A percentile compares a stretch with the other conserved stretches of the same genome.
These are phyloP conservation scores for Paraurostyla sp. DNA, from an alignment of 73 alveolate species.

Conservation along the genomic window DNA sequence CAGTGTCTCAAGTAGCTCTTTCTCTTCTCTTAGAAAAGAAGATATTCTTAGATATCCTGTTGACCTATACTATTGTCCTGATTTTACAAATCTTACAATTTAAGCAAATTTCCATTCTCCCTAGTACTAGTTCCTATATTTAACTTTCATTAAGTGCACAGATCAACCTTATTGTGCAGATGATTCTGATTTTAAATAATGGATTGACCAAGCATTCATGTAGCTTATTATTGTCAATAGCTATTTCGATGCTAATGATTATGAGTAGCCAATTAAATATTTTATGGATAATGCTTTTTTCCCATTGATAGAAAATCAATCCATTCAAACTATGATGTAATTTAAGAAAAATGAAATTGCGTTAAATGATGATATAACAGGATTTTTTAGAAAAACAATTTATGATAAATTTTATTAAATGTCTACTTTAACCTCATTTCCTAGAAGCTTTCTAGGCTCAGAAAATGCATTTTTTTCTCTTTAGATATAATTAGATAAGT, in stretches of 20 bases:
- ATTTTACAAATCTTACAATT: neutral
- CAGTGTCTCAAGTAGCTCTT: neutral
- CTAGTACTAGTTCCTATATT: neutral
- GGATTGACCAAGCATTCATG: neutral
- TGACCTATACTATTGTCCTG: neutral
- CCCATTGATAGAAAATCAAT: too few species aligned
- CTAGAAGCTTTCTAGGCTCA: too few species aligned
- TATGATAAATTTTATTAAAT: neutral
- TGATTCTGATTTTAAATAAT: neutral
- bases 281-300: neutral
- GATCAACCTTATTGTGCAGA: neutral
- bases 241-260: neutral
- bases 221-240: neutral
- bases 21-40: neutral
- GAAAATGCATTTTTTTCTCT: too few species aligned
- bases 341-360: neutral
- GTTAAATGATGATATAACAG: neutral
- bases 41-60: neutral
- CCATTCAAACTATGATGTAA: too few species aligned
- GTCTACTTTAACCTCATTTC: too few species aligned
- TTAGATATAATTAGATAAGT: neutral
- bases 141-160: conserved; percentile 16
- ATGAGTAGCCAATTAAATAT: neutral
- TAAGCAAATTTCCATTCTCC: conserved; percentile 29
- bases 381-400: neutral